Base-by-base conservation (phyloP, 495 filamentous ascomycete species). In the Acidiella bohemica region DNA sequence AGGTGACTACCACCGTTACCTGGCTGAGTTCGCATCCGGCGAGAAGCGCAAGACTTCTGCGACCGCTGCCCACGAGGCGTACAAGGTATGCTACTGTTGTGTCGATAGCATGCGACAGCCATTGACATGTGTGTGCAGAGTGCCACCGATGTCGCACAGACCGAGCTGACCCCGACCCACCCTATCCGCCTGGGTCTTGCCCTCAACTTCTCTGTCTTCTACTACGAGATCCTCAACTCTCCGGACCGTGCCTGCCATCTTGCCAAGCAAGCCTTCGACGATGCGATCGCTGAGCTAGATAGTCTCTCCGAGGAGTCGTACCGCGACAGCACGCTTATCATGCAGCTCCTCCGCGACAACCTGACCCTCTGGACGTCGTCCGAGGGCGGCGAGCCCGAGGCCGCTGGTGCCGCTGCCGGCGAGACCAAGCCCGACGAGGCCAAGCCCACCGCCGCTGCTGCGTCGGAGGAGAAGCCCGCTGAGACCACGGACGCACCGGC, bases 181-280 rank as follows among this genome's bases (percentile, higher is more conserved):
- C 90, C 90, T 61, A 97, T 97, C 71, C 90, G 90, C 55, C 85
- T 97, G 36, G 90, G 90, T 59, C 78, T 97, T 50, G 90, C 90
- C 56, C 78, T 96, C 37, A 97, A 97, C 82, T 96, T 97, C 74
- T 97, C 90, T 31, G 90, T 97, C 56, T 97, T 97, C 74, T 96
- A 97, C 79, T 97, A 97, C 61, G 90, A 97, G 72, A 97, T 97
- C 65, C 73, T 96, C 55, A 97, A 96, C 71, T 90, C 90, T 16
- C 90, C 90, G 44, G 90, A 97, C 65, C 87, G 92, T 66, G 90
- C 90, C 53, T 96, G 90, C 77, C 90, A 96, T 61, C 81, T 97
- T 47, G 90, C 90, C 64, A 97, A 97, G 80, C 86, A 96, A 65
- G 88, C 92, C 20, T 97, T 97, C 55, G 90, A 97, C 62, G 90